Evolutionary conservation across 2,329 filamentous ascomycete genomes (phyloP), one percentile per base, ranked within the genome.

Genomic region (Ophiocordyceps sinensis): DNA sequence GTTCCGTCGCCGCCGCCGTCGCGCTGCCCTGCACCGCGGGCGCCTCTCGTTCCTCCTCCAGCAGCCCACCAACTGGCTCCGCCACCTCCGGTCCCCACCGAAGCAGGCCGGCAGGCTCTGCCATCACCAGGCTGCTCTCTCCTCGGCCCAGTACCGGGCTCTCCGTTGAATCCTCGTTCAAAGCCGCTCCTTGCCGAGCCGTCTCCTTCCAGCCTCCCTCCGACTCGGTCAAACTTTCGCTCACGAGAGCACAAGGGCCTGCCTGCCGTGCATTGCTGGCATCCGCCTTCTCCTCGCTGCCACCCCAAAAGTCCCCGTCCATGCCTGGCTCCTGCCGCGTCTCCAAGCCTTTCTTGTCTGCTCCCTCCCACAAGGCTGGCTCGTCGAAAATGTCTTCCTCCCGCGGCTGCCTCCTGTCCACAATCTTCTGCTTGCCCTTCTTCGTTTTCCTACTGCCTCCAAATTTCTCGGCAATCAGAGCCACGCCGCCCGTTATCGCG

Each of bases 321-420:
- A 45, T 38, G 14, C 42, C 43, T 8, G 44, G 43, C 14, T 44
- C 47, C 43, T 28, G 39, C 31, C 44, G 47, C 35, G 51, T 53
- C 38, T 54, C 48, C 14, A 61, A 31, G 8, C 46, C 45, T 44
- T 58, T 65, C 44, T 58, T 60, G 36, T 68, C 61, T 12, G 59
- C 57, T 21, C 60, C 62, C 49, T 70, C 63, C 65, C 64, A 66
- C 23, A 67, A 51, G 14, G 58, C 54, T 39, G 62, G 54, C 47
- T 68, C 62, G 45, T 70, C 63, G 51, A 68, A 65, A 28, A 65
- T 50, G 47, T 68, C 64, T 36, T 69, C 64, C 13, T 62, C 59
- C 38, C 52, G 52, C 12, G 57, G 43, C 30, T 56, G 51, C 45
- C 60, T 56, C 45, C 62, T 62, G 47, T 68, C 66, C 44, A 61